Evolutionary conservation across 495 filamentous ascomycete species (phyloP).

Genomic region (Podospora fimiseda): DNA sequence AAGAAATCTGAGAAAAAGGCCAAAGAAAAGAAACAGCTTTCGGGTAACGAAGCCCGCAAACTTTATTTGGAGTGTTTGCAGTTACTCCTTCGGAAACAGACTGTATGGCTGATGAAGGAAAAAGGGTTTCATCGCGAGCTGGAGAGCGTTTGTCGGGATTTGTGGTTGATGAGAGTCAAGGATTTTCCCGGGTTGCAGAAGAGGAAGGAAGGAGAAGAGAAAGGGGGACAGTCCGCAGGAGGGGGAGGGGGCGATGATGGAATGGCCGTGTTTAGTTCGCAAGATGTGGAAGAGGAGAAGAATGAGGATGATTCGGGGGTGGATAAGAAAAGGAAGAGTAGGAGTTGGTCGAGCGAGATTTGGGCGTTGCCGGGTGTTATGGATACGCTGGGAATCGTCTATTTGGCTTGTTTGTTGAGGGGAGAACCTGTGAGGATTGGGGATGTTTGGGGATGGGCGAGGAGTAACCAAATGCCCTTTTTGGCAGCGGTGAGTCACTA

Average conservation of each 20-base stretch:
- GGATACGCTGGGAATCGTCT: slow-evolving; percentile 41
- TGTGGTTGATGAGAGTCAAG: slow-evolving; percentile 44
- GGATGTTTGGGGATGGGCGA: slow-evolving; percentile 40
- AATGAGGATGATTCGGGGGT: neutral
- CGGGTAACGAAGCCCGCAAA: slow-evolving; percentile 59
- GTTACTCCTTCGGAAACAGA: slow-evolving; percentile 52
- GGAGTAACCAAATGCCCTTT: slow-evolving; percentile 34
- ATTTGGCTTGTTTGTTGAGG: slow-evolving; percentile 38
- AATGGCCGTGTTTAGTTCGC: slow-evolving; percentile 35
- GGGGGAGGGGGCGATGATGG: slow-evolving; percentile 8
- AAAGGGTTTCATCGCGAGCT: slow-evolving; percentile 39
- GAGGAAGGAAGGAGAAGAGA: slow-evolving; percentile 10
- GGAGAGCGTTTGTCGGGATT: slow-evolving; percentile 44
- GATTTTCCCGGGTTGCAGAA: slow-evolving; percentile 27
- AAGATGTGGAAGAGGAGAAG: slow-evolving; percentile 8
- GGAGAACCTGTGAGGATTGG: slow-evolving; percentile 38
- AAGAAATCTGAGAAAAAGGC: slow-evolving; percentile 43
- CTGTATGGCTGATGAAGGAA: slow-evolving; percentile 36
- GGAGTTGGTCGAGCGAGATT: slow-evolving; percentile 21
- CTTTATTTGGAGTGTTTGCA: slow-evolving; percentile 83
- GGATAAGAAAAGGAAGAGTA: slow-evolving; percentile 8
- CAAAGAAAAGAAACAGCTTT: slow-evolving; percentile 52
- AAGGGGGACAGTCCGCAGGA: neutral
- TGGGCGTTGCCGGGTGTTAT: slow-evolving; percentile 37
- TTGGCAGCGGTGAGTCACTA: slow-evolving; percentile 36